Conservation (phyloP, 768 basidiomycete species). For the Cyathus striatus region DNA sequence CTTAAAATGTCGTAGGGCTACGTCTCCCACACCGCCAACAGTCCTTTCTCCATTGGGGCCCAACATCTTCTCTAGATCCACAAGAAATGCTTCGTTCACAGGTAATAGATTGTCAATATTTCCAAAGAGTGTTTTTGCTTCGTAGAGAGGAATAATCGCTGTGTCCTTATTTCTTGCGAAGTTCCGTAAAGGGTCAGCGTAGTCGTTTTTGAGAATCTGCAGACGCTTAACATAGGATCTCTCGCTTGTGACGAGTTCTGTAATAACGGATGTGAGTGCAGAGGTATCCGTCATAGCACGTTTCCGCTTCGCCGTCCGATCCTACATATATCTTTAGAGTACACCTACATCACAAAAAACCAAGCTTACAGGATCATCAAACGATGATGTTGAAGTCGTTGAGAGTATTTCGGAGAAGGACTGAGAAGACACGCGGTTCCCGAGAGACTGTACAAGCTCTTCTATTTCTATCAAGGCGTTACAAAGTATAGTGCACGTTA, state of each 20-base stretch:
- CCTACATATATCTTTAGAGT: constrained; percentile 16
- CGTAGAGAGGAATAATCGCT: constrained; percentile 82
- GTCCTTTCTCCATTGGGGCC: constrained; percentile 49
- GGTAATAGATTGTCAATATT: constrained; percentile 88
- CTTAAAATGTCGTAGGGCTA: constrained; percentile 83
- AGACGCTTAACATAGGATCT: constrained; percentile 84
- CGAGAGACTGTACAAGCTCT: constrained; percentile 73
- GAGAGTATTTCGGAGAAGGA: too few relatives aligned
- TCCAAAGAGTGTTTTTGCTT: constrained; percentile 90
- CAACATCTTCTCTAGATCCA: constrained; percentile 77
- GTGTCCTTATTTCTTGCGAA: constrained; percentile 84
- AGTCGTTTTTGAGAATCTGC: constrained; percentile 77
- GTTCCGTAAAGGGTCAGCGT: constrained; percentile 85
- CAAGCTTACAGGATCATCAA: constrained; percentile 39
- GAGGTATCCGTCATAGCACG: constrained; percentile 61
- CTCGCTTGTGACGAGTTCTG: constrained; percentile 87
- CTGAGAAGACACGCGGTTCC: constrained; percentile 56
- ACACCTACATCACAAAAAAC: neutral
- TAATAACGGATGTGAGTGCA: constrained; percentile 68
- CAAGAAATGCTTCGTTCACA: constrained; percentile 84
- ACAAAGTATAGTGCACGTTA: neutral
- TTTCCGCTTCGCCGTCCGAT: constrained; percentile 40
- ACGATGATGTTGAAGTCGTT: too few relatives aligned
- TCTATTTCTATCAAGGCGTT: constrained; percentile 55
- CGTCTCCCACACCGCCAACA: constrained; percentile 74